Evolutionary conservation across 805 yeast genomes (phyloP).

Genomic region (Kuraishia ogatae): DNA sequence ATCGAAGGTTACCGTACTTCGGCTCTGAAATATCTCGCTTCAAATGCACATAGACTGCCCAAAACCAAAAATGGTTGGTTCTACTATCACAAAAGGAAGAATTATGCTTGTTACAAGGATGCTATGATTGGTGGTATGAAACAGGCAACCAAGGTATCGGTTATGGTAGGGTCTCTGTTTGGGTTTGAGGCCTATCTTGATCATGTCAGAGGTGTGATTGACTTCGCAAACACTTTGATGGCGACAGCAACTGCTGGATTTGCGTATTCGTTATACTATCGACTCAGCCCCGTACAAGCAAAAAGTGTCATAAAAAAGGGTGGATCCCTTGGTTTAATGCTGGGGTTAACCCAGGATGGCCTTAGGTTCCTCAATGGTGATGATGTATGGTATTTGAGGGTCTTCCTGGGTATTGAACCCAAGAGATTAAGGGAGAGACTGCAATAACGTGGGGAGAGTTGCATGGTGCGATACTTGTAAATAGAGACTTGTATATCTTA

Average conservation of each 20-base stretch:
- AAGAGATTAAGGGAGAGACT: conserved; percentile 1
- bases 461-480: not conserved
- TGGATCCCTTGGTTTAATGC: conserved; percentile 43
- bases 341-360: conserved; percentile 63
- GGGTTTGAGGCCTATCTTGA: conserved; percentile 59
- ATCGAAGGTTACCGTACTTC: conserved; percentile 47
- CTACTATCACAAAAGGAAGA: conserved; percentile 76
- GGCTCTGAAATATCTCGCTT: conserved; percentile 58
- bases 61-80: conserved; percentile 78
- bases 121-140: conserved; percentile 43
- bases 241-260: conserved; percentile 47
- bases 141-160: conserved; percentile 31
- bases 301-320: conserved; percentile 40
- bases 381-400: conserved; percentile 52
- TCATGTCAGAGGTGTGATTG: conserved; percentile 39
- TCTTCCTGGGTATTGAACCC: conserved; percentile 14
- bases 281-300: conserved; percentile 35
- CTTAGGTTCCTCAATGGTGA: conserved; percentile 52
- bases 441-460: not conserved
- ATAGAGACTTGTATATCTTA: not conserved
- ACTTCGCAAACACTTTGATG: conserved; percentile 52
- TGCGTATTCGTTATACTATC: conserved; percentile 35
- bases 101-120: conserved; percentile 56
- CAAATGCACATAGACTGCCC: conserved; percentile 79
- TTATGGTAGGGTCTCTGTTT: conserved; percentile 41